Base-by-base conservation (phyloP, 2,329 filamentous ascomycete species). In the Hirsutella thompsonii region DNA sequence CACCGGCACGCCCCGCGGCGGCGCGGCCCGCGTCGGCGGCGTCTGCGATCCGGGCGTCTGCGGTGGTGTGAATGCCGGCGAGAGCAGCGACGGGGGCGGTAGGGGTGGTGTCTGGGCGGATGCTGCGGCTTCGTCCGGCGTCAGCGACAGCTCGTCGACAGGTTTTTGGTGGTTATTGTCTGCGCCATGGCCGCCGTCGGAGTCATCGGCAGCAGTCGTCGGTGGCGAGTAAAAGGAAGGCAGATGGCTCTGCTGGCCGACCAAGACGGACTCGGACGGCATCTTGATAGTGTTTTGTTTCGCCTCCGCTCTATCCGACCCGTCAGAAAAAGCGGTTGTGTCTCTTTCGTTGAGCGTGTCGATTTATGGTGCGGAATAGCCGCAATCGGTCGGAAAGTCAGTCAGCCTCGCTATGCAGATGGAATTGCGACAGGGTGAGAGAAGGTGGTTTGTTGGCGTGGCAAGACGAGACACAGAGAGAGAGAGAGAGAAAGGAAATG, bases 31-130 rank as follows among this genome's bases (percentile, higher is more conserved):
- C 39, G 53, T 59, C 3, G 73, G 74, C 1, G 75, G 74, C 1
- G 75, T 80, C 20, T 69, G 61, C 5, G 69, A 68, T 4, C 76
- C 77, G 0, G 78, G 77, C 0, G 78, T 81, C 8, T 70, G 65
- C 26, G 82, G 81, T 13, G 84, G 83, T 6, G 80, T 88, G 61
- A 87, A 94, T 48, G 83, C 83, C 39, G 84, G 85, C 58, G 90
- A 95, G 47, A 95, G 80, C 37, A 92, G 78, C 4, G 87, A 87
- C 4, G 79, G 72, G 13, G 70, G 74, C 23, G 70, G 70, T 14
- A 46, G 49, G 38, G 29, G 51, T 51, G 20, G 47, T 33, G 30
- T 41, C 35, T 16, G 43, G 44, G 43, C 46, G 38, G 44, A 36
- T 32, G 47, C 36, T 35, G 40, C 42, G 44, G 40, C 39, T 38